Conservation (phyloP, 164 flowering plant species). For the Annona squamosa region DNA sequence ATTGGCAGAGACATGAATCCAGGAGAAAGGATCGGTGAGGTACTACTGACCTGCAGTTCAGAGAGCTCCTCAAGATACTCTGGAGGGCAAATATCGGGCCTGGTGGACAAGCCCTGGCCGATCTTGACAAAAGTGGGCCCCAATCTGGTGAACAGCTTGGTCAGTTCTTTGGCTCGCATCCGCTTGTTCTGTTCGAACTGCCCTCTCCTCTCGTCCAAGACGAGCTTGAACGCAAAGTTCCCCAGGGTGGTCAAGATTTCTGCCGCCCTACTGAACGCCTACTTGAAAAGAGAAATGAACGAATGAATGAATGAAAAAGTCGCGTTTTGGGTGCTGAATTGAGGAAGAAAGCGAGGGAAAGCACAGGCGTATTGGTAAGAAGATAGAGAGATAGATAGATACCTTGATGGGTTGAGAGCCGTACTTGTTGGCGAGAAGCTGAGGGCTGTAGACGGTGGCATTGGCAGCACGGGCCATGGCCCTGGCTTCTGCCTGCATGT, state of each 20-base stretch:
- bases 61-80: slow-evolving; percentile 94
- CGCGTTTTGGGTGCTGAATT: not conserved
- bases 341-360: not conserved
- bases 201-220: slow-evolving; percentile 62
- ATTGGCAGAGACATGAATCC: not conserved
- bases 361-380: not conserved
- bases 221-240: slow-evolving; percentile 52
- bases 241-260: slow-evolving; percentile 56
- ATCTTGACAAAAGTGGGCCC: slow-evolving; percentile 96
- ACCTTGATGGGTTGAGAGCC: slow-evolving; percentile 78
- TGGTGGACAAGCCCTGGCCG: slow-evolving; percentile 91
- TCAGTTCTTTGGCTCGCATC: slow-evolving; percentile 55
- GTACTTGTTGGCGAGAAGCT: slow-evolving; percentile 48
- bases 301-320: not conserved
- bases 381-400: not conserved
- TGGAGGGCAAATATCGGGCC: slow-evolving; percentile 94
- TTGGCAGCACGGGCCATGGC: slow-evolving; percentile 86
- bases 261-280: slow-evolving; percentile 60
- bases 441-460: slow-evolving; percentile 73
- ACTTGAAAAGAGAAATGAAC: not conserved
- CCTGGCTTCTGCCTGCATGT: slow-evolving; percentile 78
- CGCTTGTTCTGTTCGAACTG: slow-evolving; percentile 49
- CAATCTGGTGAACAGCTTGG: slow-evolving; percentile 50
- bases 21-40: not conserved
- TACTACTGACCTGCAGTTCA: slow-evolving; percentile 53